Conservation (phyloP, 1,284 basidiomycete species). For the Pseudozyma pruni region DNA sequence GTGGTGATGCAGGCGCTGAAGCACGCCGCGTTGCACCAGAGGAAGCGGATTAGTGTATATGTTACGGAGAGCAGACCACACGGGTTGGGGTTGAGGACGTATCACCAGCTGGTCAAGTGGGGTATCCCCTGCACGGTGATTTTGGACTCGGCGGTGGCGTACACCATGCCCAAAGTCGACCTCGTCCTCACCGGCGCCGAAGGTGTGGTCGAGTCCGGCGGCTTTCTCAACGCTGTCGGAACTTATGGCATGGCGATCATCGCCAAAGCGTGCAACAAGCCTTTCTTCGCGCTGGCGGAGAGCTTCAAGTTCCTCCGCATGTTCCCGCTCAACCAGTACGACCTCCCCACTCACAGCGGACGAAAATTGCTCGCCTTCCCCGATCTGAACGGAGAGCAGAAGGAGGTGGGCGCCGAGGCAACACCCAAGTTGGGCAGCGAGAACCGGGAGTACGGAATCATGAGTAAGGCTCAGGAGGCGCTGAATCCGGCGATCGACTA, state of each 20-base stretch:
- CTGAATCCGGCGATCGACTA: slow-evolving; percentile 64
- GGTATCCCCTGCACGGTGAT: slow-evolving; percentile 95
- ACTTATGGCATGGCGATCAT: slow-evolving; percentile 97
- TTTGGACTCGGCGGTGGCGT: slow-evolving; percentile 94
- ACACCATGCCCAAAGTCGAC: slow-evolving; percentile 94
- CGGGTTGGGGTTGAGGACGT: slow-evolving; percentile 71
- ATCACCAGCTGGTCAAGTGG: slow-evolving; percentile 70
- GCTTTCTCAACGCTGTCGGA: slow-evolving; percentile 76
- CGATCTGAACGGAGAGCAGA: slow-evolving; percentile 7
- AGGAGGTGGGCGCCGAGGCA: not conserved
- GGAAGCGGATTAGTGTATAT: slow-evolving; percentile 94
- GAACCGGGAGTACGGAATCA: slow-evolving; percentile 11
- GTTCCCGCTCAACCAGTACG: slow-evolving; percentile 95
- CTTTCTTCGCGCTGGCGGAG: slow-evolving; percentile 95
- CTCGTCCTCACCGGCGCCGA: slow-evolving; percentile 95
- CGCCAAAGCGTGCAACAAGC: slow-evolving; percentile 91
- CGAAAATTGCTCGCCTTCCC: slow-evolving; percentile 48
- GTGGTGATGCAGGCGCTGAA: slow-evolving; percentile 94
- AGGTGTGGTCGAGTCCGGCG: slow-evolving; percentile 90
- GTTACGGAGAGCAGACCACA: slow-evolving; percentile 94
- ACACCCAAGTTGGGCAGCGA: slow-evolving; percentile 11
- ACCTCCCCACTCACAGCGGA: slow-evolving; percentile 75
- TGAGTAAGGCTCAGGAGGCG: slow-evolving; percentile 57
- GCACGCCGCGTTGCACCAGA: slow-evolving; percentile 76
- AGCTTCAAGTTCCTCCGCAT: slow-evolving; percentile 96